Conservation (phyloP, 352 stramenopile species). For the Phytophthora fragariae region DNA sequence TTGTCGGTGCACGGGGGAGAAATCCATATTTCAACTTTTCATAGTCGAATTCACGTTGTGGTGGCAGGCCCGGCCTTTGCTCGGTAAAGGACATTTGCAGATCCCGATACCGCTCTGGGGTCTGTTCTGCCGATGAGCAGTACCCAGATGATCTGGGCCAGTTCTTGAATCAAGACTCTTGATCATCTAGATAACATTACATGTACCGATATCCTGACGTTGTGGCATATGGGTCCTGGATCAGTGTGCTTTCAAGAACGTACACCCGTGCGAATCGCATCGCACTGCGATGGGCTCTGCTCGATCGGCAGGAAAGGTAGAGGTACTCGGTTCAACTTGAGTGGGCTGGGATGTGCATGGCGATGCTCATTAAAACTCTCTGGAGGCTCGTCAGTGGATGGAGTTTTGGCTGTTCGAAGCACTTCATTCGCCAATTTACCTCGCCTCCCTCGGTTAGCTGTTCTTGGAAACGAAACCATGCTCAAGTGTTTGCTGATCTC, state of each 20-base stretch:
- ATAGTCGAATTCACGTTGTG: not conserved
- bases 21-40: not conserved
- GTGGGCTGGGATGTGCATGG: constrained; percentile 17
- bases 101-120: not conserved
- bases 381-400: not conserved
- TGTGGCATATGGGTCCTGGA: not conserved
- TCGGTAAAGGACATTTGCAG: not conserved
- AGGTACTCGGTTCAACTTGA: constrained; percentile 14
- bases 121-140: not conserved
- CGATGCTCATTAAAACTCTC: not conserved
- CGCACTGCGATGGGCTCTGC: not conserved
- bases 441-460: not conserved
- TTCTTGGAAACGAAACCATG: constrained; percentile 7
- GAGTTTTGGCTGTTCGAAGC: constrained; percentile 27
- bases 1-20: too few relatives aligned
- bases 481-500: constrained; percentile 21
- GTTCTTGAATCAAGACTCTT: too few relatives aligned
- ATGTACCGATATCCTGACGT: not conserved
- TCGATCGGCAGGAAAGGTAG: constrained; percentile 18
- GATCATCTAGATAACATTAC: not conserved
- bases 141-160: not conserved
- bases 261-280: not conserved
- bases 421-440: constrained; percentile 30
- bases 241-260: not conserved
- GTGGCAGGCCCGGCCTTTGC: not conserved